Percentiles rank a stretch among this genome's conserved stretches.
These are phyloP conservation scores for Neurospora intermedia DNA, from an alignment of 495 filamentous ascomycete species.

Conservation along the genomic window DNA sequence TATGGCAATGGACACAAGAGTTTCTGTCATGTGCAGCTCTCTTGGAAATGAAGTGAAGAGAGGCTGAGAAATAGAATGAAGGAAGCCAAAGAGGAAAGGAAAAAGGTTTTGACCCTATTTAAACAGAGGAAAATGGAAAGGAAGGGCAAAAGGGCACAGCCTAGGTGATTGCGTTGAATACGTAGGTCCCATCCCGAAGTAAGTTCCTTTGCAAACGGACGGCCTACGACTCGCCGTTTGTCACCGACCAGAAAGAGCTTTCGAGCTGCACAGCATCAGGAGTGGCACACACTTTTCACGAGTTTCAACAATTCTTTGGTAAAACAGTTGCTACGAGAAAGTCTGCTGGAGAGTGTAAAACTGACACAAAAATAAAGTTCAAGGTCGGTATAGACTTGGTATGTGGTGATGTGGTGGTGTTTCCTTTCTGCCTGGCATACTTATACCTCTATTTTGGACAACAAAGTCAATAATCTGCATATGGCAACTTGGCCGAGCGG, in stretches of 20 bases:
- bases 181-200: not conserved
- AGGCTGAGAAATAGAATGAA: not conserved
- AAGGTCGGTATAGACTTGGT: not conserved
- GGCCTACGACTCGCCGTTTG: not conserved
- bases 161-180: not conserved
- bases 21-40: not conserved
- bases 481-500: constrained; percentile 21
- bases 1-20: not conserved
- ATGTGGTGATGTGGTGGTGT: not conserved
- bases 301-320: not conserved
- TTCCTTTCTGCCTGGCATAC: not conserved
- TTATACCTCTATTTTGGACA: not conserved
- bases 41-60: not conserved
- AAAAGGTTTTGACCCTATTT: not conserved
- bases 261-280: not conserved
- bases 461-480: not conserved
- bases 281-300: no score
- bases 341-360: not conserved
- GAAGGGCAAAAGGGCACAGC: not conserved
- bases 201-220: not conserved
- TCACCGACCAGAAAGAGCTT: not conserved
- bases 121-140: not conserved
- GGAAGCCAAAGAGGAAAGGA: not conserved
- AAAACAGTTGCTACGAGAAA: not conserved
- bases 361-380: not conserved